Conservation (phyloP, 495 filamentous ascomycete species). For the Aspergillus taichungensis region DNA sequence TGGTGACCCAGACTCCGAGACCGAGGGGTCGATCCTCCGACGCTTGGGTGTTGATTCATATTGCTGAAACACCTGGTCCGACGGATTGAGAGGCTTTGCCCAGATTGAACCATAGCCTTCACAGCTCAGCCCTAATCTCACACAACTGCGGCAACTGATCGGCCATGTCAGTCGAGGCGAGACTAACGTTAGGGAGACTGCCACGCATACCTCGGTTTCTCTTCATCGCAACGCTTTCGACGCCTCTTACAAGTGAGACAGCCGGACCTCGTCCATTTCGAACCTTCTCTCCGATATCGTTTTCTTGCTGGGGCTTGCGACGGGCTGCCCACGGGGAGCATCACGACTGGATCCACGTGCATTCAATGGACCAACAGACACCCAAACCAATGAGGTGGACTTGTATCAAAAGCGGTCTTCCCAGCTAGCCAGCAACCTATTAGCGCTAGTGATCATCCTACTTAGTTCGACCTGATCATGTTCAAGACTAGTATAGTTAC, state of each 20-base stretch:
- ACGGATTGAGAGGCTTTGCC: conserved; percentile 30
- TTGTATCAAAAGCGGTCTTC: too few relatives aligned
- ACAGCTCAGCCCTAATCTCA: conserved; percentile 29
- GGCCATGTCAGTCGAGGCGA: background rate
- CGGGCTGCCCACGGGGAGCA: background rate
- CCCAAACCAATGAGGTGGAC: too few relatives aligned
- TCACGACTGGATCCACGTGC: too few relatives aligned
- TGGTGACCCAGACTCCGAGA: conserved; percentile 11
- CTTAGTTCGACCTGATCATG: too few relatives aligned
- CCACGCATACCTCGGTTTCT: conserved; percentile 30
- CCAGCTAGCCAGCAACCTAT: too few relatives aligned
- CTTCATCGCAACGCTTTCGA: conserved; percentile 37
- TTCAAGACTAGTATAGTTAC: too few relatives aligned
- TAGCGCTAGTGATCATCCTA: too few relatives aligned
- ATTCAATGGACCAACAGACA: too few relatives aligned
- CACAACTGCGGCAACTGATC: conserved; percentile 32
- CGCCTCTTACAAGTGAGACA: conserved; percentile 38
- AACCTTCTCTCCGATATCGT: conserved; percentile 25
- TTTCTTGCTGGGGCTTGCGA: conserved; percentile 10
- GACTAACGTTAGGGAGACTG: too few relatives aligned
- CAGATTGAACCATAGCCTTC: conserved; percentile 40
- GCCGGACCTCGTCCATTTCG: conserved; percentile 35
- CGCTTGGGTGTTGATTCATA: conserved; percentile 16
- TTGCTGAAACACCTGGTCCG: conserved; percentile 23
- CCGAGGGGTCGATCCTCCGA: conserved; percentile 17